Evolutionary conservation across 2,329 filamentous ascomycete species (phyloP), one percentile per base, ranked within the genome.

Genomic region (Ascochyta fabae): DNA sequence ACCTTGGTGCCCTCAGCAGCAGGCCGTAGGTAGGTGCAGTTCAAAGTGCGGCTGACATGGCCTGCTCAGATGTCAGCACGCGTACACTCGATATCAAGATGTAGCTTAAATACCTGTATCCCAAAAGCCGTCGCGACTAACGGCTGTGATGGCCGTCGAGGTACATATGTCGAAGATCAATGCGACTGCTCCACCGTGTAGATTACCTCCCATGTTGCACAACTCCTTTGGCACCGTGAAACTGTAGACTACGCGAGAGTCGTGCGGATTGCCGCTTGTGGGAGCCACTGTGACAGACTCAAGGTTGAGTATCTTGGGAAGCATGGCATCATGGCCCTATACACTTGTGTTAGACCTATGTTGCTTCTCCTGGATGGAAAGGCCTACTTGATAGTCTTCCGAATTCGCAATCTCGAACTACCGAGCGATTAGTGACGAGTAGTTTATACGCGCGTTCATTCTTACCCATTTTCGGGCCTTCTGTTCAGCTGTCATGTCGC

Each of bases 161-260:
- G 80, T 82, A 50, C 79, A 77, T 70, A 85, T 81, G 63, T 87
- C 84, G 56, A 84, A 83, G 39, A 85, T 81, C 5, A 83, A 71
- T 0, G 81, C 79, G 2, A 81, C 81, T 2, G 81, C 82, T 6
- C 82, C 83, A 19, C 83, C 83, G 63, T 85, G 83, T 59, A 85
- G 75, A 29, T 79, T 80, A 1, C 76, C 43, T 16, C 38, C 43
- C 50, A 47, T 60, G 66, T 84, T 85, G 57, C 78, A 77, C 48
- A 83, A 78, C 42, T 70, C 67, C 10, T 66, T 63, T 9, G 78
- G 74, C 15, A 83, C 78, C 3, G 63, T 70, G 56, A 84, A 75
- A 22, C 73, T 75, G 64, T 79, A 83, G 4, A 76, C 74, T 2
- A 72, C 74, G 0, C 72, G 75, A 9, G 77, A 70, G 13, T 72